Conservation (phyloP, 176 grass and related monocot genomes). For the Eremochloa ophiuroides region DNA sequence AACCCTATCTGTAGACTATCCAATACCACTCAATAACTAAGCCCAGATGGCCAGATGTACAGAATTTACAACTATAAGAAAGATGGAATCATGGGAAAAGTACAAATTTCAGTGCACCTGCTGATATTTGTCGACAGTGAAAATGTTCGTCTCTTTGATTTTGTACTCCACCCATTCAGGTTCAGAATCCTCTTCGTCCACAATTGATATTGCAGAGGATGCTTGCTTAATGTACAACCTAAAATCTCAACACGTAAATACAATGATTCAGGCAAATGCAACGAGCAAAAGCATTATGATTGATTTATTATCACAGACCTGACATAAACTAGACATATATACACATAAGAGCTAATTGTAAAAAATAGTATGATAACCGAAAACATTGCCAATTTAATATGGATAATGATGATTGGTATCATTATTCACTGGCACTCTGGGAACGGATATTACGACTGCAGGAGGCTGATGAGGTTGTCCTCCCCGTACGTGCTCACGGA, state of each 20-base stretch:
- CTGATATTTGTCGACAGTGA: slow-evolving; percentile 94
- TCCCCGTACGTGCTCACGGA: slow-evolving; percentile 84
- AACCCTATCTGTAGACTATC: slow-evolving; percentile 83
- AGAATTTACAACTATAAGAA: neutral
- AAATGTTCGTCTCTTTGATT: slow-evolving; percentile 97
- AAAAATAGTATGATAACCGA: neutral
- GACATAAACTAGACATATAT: neutral
- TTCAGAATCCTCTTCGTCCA: slow-evolving; percentile 53
- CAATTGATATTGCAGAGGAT: slow-evolving; percentile 53
- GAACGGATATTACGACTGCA: slow-evolving; percentile 64
- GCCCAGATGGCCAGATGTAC: neutral
- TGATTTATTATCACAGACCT: neutral
- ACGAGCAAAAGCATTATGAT: neutral
- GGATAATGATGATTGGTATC: neutral
- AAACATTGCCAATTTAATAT: neutral
- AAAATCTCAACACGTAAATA: neutral
- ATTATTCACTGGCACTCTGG: neutral
- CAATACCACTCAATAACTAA: slow-evolving; percentile 17
- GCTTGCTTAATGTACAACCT: slow-evolving; percentile 93
- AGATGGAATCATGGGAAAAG: neutral
- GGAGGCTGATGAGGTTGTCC: slow-evolving; percentile 78
- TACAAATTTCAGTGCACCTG: slow-evolving; percentile 50
- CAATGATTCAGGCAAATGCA: neutral
- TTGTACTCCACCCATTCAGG: slow-evolving; percentile 93
- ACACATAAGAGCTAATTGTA: neutral